Evolutionary conservation across 2,329 filamentous ascomycete species (phyloP), one percentile per base, ranked within the genome.

Genomic region (Hypoxylon sp.): DNA sequence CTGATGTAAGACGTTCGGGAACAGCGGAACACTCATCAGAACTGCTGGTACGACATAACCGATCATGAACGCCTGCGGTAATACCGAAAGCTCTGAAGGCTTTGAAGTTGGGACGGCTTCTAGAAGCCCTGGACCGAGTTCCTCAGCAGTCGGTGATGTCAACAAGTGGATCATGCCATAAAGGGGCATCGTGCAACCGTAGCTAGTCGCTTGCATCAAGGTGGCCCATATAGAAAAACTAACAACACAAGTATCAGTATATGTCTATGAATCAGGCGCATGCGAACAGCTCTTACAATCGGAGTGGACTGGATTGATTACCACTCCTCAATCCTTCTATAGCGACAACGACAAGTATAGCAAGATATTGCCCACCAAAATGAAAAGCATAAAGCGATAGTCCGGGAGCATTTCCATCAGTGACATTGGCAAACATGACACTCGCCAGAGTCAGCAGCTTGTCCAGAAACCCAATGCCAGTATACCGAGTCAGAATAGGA

Each of bases 351-450:
- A 65, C 56, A 11, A 71, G 69, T 58, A 71, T 63, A 22, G 63
- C 69, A 10, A 71, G 65, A 54, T 71, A 71, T 35, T 71, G 69
- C 9, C 69, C 69, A 11, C 59, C 66, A 39, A 71, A 71, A 54
- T 71, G 69, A 37, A 71, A 65, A 5, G 69, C 58, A 29, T 71
- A 71, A 3, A 71, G 66, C 4, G 69, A 71, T 2, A 71, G 19
- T 33, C 63, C 57, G 9, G 66, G 69, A 19, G 51, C 48, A 14
- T 50, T 69, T 24, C 69, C 69, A 46, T 71, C 66, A 2, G 69
- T 71, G 2, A 71, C 69, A 26, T 64, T 69, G 8, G 69, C 63
- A 53, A 71, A 71, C 66, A 71, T 67, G 17, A 71, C 66, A 11
- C 47, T 67, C 19, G 69, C 69, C 46, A 71, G 46, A 11, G 69